These are phyloP conservation scores for Zymoseptoria pseudotritici DNA, from an alignment of 2,329 filamentous ascomycete genomes.

Conservation along the genomic window DNA sequence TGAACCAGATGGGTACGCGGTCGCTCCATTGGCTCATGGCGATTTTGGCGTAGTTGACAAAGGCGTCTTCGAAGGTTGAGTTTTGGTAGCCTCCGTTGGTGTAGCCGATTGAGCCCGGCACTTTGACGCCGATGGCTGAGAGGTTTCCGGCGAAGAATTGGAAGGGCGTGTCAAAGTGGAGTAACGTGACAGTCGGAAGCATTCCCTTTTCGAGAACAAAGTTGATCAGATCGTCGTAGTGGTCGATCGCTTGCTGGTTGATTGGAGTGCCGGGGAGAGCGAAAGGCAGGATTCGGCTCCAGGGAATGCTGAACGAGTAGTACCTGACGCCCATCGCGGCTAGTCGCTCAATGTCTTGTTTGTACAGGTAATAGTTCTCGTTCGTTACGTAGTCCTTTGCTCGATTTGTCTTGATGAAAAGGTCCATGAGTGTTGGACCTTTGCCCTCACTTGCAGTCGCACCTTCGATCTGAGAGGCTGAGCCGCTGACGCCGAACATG, in stretches of 20 bases:
- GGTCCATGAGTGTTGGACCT: constrained; percentile 20
- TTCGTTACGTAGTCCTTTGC: constrained; percentile 32
- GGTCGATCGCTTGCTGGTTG: constrained; percentile 40
- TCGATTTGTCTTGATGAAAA: constrained; percentile 19
- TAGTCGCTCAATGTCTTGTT: constrained; percentile 29
- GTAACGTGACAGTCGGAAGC: constrained; percentile 39
- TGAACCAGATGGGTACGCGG: constrained; percentile 33
- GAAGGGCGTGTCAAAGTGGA: constrained; percentile 35
- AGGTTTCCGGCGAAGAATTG: constrained; percentile 2
- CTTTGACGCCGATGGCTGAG: no score
- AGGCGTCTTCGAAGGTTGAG: constrained; percentile 25
- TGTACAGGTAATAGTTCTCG: constrained; percentile 45
- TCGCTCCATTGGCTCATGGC: constrained; percentile 34
- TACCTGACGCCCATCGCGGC: constrained; percentile 31
- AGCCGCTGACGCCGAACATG: constrained; percentile 26
- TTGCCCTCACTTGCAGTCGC: constrained; percentile 25
- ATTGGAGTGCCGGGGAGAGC: constrained; percentile 37
- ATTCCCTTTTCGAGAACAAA: constrained; percentile 35
- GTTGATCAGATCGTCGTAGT: constrained; percentile 43
- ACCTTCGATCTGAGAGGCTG: constrained; percentile 28
- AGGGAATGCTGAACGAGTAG: constrained; percentile 40
- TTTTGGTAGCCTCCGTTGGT: constrained; percentile 9
- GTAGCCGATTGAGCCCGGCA: not conserved
- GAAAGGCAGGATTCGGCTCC: constrained; percentile 44
- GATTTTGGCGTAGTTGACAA: constrained; percentile 35